Evolutionary conservation across 2,329 filamentous ascomycete species (phyloP), one percentile per base, ranked within the genome.

Genomic region (Colletotrichum tamarilloi): DNA sequence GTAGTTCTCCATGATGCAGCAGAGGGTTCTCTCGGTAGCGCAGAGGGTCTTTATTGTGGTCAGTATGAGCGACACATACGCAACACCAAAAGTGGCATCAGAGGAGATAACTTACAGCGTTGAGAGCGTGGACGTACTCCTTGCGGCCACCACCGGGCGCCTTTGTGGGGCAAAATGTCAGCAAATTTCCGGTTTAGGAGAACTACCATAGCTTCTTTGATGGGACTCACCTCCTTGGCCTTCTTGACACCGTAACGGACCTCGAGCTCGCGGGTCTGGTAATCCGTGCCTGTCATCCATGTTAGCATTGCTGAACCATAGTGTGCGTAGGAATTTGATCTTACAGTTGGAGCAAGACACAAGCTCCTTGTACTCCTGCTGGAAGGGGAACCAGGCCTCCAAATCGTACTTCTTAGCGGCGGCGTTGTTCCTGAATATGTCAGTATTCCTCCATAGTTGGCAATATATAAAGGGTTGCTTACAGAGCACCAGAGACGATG

Each of bases 301-400:
- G 12, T 32, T 16, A 58, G 67, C 28, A 74, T 52, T 16, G 16
- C 53, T 5, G 6, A 11, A 16, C 19, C 5, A 1, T 19, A 22
- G 11, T 4, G 4, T 32, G 19, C 16, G 12, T 12, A 28, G 19
- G 1, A 46, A 98, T 82, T 95, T 97, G 87, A 12, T 5, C 67
- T 63, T 24, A 74, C 97, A 99, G 86, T 99, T 99, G 74, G 95
- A 97, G 89, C 95, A 98, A 24, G 94, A 97, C 63, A 98, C 97
- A 32, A 99, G 90, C 86, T 98, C 97, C 86, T 98, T 98, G 89
- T 98, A 99, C 84, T 98, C 97, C 78, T 93, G 93, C 83, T 98
- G 95, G 88, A 94, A 97, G 19, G 95, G 95, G 83, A 97, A 98
- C 94, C 95, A 97, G 3, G 97, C 96, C 83, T 99, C 97, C 26